Conservation (phyloP, 805 yeast species). For the Brettanomyces bruxellensis region DNA sequence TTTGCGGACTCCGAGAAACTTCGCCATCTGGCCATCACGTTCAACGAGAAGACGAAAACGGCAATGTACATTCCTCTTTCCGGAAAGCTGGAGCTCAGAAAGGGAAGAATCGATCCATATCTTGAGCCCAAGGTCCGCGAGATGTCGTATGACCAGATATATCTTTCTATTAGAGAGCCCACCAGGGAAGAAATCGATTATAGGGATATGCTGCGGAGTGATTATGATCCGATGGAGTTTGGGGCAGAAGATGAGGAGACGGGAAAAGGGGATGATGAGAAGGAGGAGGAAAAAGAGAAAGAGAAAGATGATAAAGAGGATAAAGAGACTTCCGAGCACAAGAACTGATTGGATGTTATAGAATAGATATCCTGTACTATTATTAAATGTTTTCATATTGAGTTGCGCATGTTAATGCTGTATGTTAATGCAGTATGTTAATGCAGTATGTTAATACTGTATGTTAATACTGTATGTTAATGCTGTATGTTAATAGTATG, state of each 20-base stretch:
- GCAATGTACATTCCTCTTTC: constrained; percentile 73
- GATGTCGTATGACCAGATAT: constrained; percentile 51
- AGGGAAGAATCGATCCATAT: constrained; percentile 65
- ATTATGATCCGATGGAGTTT: constrained; percentile 72
- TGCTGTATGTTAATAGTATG: too few relatives aligned
- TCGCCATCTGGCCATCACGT: constrained; percentile 63
- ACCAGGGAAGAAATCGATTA: constrained; percentile 57
- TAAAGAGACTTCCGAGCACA: background rate
- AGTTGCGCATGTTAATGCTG: constrained; percentile 9
- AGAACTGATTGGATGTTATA: constrained; percentile 20
- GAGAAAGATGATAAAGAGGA: constrained; percentile 1
- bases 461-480: too few relatives aligned
- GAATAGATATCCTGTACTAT: constrained; percentile 21
- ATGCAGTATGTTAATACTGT: too few relatives aligned
- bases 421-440: too few relatives aligned
- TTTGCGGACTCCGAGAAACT: constrained; percentile 29
- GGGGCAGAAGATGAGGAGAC: constrained; percentile 51
- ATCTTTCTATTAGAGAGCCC: constrained; percentile 61
- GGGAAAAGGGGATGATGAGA: constrained; percentile 2
- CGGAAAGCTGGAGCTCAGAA: constrained; percentile 73
- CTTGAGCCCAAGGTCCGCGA: constrained; percentile 47
- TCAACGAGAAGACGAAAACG: constrained; percentile 42
- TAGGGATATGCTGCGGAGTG: constrained; percentile 61
- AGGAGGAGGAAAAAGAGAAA: background rate
- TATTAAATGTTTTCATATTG: constrained; percentile 10